Percentiles rank a stretch among this genome's conserved stretches.
Conservation (phyloP, 139 green algal species). For the Spirogloea muscicola region DNA sequence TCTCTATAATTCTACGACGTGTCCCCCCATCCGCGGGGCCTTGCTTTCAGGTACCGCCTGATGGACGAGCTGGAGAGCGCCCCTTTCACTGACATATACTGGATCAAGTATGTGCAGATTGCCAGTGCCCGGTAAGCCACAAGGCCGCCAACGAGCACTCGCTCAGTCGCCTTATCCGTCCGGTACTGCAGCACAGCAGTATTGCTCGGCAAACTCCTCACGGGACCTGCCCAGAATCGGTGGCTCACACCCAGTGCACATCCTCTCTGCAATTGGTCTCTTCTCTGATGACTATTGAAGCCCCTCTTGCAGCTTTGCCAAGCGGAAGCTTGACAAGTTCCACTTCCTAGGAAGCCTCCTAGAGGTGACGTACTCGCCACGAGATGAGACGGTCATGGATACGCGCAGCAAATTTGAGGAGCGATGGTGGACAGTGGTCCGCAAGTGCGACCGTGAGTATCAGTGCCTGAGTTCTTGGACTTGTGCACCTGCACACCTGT, state of each 20-base stretch:
- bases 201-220: neutral
- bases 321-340: constrained; percentile 40
- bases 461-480: too few relatives aligned
- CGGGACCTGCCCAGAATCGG: too few relatives aligned
- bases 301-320: constrained; percentile 34
- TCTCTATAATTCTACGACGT: too few relatives aligned
- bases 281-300: too few relatives aligned
- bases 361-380: constrained; percentile 26
- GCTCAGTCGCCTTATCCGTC: too few relatives aligned
- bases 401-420: constrained; percentile 38
- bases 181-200: neutral
- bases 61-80: constrained; percentile 40
- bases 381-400: constrained; percentile 18
- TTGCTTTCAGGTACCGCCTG: constrained; percentile 40
- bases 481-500: too few relatives aligned
- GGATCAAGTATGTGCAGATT: constrained; percentile 42
- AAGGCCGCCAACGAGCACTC: neutral
- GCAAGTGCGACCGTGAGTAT: neutral
- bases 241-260: neutral
- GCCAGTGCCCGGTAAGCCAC: constrained; percentile 21
- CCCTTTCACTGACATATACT: constrained; percentile 38
- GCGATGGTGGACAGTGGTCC: constrained; percentile 17
- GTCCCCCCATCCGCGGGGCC: too few relatives aligned
- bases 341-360: constrained; percentile 25
- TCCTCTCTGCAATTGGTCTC: too few relatives aligned